A percentile compares a stretch with the other conserved stretches of the same genome.
Evolutionary conservation across 345 rosid genomes (phyloP).

Genomic region (Sisymbrium altissimum): DNA sequence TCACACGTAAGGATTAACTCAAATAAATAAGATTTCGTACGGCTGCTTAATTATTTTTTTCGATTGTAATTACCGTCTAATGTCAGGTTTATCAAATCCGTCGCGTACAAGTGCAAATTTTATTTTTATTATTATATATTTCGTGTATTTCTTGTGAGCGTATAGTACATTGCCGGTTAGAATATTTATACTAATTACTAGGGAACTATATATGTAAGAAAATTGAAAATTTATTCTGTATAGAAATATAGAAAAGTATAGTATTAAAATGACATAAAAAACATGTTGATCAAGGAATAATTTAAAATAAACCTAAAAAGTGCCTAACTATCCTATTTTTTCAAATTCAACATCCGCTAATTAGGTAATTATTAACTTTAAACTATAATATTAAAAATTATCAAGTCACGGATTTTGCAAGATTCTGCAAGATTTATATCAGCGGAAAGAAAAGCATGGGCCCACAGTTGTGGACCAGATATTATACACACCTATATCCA

Average conservation of each 20-base stretch:
- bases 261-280: neutral
- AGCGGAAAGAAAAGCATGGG: neutral
- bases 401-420: conserved; percentile 17
- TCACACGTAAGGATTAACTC: neutral
- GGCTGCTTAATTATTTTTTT: neutral
- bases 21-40: neutral
- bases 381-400: neutral
- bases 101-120: neutral
- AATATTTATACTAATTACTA: neutral
- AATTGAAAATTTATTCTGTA: neutral
- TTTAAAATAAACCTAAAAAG: neutral
- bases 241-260: neutral
- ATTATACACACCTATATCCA: conserved; percentile 1
- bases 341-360: neutral
- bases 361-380: neutral
- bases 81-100: neutral
- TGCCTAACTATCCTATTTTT: neutral
- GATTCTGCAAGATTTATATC: conserved; percentile 9
- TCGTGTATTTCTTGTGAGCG: neutral
- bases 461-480: conserved; percentile 17
- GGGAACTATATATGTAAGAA: neutral
- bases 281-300: neutral
- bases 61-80: neutral
- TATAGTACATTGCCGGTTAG: neutral
- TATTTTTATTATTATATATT: neutral